Evolutionary conservation across 176 grass and related monocot genomes (phyloP), one percentile per base, ranked within the genome.

Genomic region (Avena eriantha): DNA sequence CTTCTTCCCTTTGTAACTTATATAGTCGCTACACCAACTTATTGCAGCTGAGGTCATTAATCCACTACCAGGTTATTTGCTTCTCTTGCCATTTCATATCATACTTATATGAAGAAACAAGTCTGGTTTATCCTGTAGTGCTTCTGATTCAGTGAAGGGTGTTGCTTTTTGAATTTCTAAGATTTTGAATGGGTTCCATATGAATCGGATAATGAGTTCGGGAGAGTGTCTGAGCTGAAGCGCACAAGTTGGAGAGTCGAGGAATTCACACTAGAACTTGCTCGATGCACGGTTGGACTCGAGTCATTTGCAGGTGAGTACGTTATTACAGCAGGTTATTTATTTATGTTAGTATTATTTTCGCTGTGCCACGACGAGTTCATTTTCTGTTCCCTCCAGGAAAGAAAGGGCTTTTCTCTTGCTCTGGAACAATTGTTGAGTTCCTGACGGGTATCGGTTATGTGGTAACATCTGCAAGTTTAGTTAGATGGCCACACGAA

Each of bases 381-480:
- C 3, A 51, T 21, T 49, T n/a, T 61, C 11, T 16, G 18, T 29
- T 29, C 29, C 29, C 29, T 29, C 1, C 83, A 85, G 73, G 29
- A 77, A 59, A 66, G 12, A 85, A 16, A 2, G 2, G 67, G 5
- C 13, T 85, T 12, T 85, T 85, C 45, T 50, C 72, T 24, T 85
- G 43, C 83, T 77, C 73, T 77, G 73, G 83, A 47, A 66, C 58
- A 41, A 67, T 67, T 41, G 23, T 85, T 85, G 73, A 85, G 16
- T 67, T 53, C 49, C 3, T 19, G 46, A 18, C 39, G 47, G 73
- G n/a, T 77, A 18, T 49, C 67, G 73, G 29, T 77, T 53, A 53
- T 65, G 73, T 85, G 15, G 73, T 85, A 10, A 85, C 83, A 64
- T 85, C 73, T 67, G 73, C 83, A 16, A 85, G 83, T 67, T 67